Percentiles rank a stretch among this genome's conserved stretches.
These are phyloP conservation scores for Solioccasus polychromus DNA, from an alignment of 768 basidiomycete genomes.

Conservation along the genomic window DNA sequence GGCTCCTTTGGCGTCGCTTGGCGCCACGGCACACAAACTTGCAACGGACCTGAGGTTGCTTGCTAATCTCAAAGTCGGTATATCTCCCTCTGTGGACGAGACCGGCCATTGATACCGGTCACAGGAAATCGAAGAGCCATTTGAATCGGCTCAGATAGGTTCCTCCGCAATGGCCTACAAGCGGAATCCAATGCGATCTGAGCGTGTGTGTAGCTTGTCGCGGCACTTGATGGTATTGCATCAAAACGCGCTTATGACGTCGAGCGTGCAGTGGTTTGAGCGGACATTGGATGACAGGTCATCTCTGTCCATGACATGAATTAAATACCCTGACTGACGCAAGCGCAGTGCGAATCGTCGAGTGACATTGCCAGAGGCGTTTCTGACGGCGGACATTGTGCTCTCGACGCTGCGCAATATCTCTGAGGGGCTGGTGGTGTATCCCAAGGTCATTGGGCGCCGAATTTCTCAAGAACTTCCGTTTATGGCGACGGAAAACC, in stretches of 20 bases:
- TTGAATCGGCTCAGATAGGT: constrained; percentile 98
- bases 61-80: constrained; percentile 81
- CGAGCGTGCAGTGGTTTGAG: constrained; percentile 97
- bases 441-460: constrained; percentile 91
- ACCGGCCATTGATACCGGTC: too few species aligned
- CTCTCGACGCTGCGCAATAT: constrained; percentile 95
- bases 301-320: constrained; percentile 6
- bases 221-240: constrained; percentile 94
- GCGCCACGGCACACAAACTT: constrained; percentile 97
- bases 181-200: constrained; percentile 98
- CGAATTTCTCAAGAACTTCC: constrained; percentile 93
- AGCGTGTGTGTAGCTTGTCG: constrained; percentile 95
- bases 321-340: constrained; percentile 3
- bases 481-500: constrained; percentile 99
- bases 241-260: constrained; percentile 94
- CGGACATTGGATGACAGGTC: constrained; percentile 95
- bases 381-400: constrained; percentile 95
- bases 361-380: constrained; percentile 94
- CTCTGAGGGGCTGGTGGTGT: constrained; percentile 98
- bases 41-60: constrained; percentile 92
- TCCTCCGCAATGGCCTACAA: constrained; percentile 99
- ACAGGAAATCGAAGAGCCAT: constrained; percentile 96
- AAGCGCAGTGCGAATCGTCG: constrained; percentile 84
- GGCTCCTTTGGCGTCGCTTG: constrained; percentile 83
- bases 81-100: constrained; percentile 4